Base-by-base conservation (phyloP, 2,329 filamentous ascomycete species). In the Colletotrichum filicis region DNA sequence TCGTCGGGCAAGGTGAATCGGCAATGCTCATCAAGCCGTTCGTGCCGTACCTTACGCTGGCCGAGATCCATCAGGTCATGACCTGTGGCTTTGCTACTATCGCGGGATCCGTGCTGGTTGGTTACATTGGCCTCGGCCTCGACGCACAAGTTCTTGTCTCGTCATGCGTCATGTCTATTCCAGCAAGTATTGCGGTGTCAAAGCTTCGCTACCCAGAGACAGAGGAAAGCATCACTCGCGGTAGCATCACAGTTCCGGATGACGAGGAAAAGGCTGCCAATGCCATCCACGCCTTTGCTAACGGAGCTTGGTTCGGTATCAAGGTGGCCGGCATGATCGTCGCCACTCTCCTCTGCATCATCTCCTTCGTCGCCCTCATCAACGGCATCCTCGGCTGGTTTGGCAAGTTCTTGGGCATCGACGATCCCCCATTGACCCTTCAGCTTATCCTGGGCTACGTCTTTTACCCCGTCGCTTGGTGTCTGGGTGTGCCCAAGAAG, bases 1-100 rank as follows among this genome's bases (percentile, higher is more conserved):
- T 94, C 82, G 93, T 94, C 76, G 93, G 93, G n/a, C 92, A 94
- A 81, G 92, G 93, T 76, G 92, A 94, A 85, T 93, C 91, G 22
- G 92, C 92, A 57, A 94, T 94, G 91, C 84, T 95, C 78, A 93
- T 95, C 82, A 89, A 89, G 74, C 92, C 92, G 0, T 94, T 94
- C 80, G 89, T 94, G 60, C 85, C 91, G 3, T 90, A 94, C 78
- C 86, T 94, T 66, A 95, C 93, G 46, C 85, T 89, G 80, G 92
- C 92, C 63, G 93, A 95, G 79, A 82, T 94, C 61, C 93, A 94
- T 79, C 92, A 94, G 79, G 85, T 94, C 78, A 94, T 95, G 93
- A 90, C 88, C 72, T 94, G 90, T 68, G 93, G 92, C 70, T 94
- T 93, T 77, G 92, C 93, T 6, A 95, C 93, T 5, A 94, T 95